phyloP scores from a whole-genome alignment of 2,329 filamentous ascomycete species.

The Herpotrichia juniperi region DNA sequence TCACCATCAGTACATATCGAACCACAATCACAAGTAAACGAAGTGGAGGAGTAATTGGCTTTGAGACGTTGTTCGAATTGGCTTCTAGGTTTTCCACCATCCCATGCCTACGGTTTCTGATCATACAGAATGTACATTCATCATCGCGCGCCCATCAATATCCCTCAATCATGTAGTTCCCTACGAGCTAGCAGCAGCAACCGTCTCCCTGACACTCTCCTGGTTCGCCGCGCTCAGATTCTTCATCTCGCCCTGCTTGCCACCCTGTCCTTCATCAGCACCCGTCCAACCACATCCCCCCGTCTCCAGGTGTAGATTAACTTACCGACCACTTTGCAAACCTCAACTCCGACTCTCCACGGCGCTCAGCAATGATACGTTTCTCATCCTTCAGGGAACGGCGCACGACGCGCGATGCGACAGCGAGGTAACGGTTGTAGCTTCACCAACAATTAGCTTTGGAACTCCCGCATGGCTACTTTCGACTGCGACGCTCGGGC shows the following conservation, averaged over 20 bases:
- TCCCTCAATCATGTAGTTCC: background rate
- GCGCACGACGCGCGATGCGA: constrained; percentile 93
- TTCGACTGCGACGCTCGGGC: constrained; percentile 7
- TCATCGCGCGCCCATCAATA: constrained; percentile 8
- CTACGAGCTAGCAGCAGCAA: constrained; percentile 46
- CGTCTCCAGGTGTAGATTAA: constrained; percentile 28
- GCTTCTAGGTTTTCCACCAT: constrained; percentile 23
- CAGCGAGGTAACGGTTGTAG: constrained; percentile 99
- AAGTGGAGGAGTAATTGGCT: constrained; percentile 16
- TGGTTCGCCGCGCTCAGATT: constrained; percentile 66
- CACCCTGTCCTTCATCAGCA: constrained; percentile 68
- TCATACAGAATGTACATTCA: constrained; percentile 47
- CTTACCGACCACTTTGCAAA: constrained; percentile 97
- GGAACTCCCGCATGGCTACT: too few species aligned
- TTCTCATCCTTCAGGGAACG: constrained; percentile 96
- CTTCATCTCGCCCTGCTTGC: constrained; percentile 90
- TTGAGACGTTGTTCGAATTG: constrained; percentile 35
- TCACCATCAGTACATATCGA: constrained; percentile 7
- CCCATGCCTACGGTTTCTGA: constrained; percentile 30
- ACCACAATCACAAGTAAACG: constrained; percentile 8
- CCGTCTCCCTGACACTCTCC: constrained; percentile 53
- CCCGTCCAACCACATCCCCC: constrained; percentile 8
- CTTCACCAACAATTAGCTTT: constrained; percentile 55
- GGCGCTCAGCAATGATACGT: constrained; percentile 84
- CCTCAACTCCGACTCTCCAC: constrained; percentile 86